Evolutionary conservation across 495 filamentous ascomycete species (phyloP), one percentile per base, ranked within the genome.

Genomic region (Evansstolkia leycettana): DNA sequence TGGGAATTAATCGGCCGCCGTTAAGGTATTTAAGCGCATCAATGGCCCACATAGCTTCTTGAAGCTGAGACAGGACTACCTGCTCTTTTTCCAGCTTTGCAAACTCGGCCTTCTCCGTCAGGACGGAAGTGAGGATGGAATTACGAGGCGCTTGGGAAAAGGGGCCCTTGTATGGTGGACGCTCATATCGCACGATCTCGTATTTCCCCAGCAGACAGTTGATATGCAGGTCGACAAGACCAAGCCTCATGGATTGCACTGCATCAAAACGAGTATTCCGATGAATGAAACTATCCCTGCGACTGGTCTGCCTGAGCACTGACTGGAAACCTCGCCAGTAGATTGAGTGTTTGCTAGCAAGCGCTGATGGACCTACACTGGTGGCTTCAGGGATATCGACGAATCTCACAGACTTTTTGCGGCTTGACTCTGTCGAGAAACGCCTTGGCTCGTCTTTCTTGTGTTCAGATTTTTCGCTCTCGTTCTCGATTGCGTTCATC

Each of bases 241-340:
- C 73, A 12, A 87, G 69, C 8, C 90, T 80, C 41, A 78, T 72
- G 14, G 89, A 73, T 51, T 94, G 87, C 9, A 95, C 61, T 12
- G 89, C 87, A 50, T 96, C 90, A 35, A 86, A 90, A 31, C 90
- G 79, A 18, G 82, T 73, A 41, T 82, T 76, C 3, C 83, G 78
- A 51, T 94, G 82, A 38, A 86, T 66, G 47, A 92, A 92, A 9
- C 76, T 73, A 53, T 96, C 90, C n/a, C 51, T 59, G 33, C 65
- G 60, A 37, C 63, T 69, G 17, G 70, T 72, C 28, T 64, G 65
- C 20, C 74, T 66, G 29, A 73, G 59, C 29, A 80, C 64, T 29
- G 79, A 75, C 40, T 83, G 77, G 54, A 94, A 95, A 17, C 85
- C 85, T 41, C 84, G 78, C 67, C 89, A 88, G 52, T 90, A 94